Evolutionary conservation across 1,139 yeast genomes (phyloP).

Genomic region (Debaryomyces udenii): DNA sequence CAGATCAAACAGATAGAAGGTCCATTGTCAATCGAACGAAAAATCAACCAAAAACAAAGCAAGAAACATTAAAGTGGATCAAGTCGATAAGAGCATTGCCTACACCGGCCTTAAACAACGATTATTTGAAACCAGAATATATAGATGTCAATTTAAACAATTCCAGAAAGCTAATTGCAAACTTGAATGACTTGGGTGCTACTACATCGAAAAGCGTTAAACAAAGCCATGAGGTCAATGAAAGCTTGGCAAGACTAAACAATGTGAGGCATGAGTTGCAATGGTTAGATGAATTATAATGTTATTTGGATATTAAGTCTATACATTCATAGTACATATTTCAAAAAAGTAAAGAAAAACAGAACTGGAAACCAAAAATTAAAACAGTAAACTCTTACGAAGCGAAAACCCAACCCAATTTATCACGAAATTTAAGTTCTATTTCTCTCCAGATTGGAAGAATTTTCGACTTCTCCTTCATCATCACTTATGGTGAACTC

Average conservation of each 20-base stretch:
- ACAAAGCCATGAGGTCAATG: slow-evolving; percentile 29
- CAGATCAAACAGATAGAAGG: too few relatives aligned
- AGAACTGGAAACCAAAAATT: background rate
- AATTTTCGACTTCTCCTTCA: slow-evolving; percentile 15
- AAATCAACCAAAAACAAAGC: background rate
- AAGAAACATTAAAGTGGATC: slow-evolving; percentile 31
- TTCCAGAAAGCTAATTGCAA: slow-evolving; percentile 41
- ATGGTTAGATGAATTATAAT: slow-evolving; percentile 27
- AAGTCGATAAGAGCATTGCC: slow-evolving; percentile 42
- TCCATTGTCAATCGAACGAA: background rate
- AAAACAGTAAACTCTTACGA: too few relatives aligned
- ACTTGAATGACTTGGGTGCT: slow-evolving; percentile 30
- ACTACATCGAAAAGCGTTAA: slow-evolving; percentile 25
- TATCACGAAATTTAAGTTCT: background rate
- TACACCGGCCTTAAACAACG: slow-evolving; percentile 40
- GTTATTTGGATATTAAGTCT: background rate
- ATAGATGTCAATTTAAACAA: slow-evolving; percentile 50
- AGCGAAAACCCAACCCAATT: slow-evolving; percentile 1
- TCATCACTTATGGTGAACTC: slow-evolving; percentile 33
- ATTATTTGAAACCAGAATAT: slow-evolving; percentile 45
- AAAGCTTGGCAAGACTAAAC: slow-evolving; percentile 30
- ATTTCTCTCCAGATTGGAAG: background rate
- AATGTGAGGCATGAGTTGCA: slow-evolving; percentile 29
- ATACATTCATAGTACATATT: background rate
- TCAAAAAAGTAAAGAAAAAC: background rate